A percentile compares a stretch with the other conserved stretches of the same genome.
These are phyloP conservation scores for Penicillium coffeae DNA, from an alignment of 495 filamentous ascomycete genomes.

Conservation along the genomic window DNA sequence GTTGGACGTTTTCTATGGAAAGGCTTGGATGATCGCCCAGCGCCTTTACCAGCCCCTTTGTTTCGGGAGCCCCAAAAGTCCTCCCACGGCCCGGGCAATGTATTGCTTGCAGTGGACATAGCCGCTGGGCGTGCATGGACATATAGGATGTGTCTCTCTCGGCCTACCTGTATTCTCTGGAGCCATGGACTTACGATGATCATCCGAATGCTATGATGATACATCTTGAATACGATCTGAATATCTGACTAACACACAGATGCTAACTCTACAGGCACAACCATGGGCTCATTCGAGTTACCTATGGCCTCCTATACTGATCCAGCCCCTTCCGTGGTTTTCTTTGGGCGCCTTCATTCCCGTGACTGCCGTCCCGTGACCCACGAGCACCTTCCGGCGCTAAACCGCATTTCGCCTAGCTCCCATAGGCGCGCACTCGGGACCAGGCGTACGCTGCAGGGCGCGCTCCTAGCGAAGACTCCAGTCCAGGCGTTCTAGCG, in stretches of 20 bases:
- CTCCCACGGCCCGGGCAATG: no score
- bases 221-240: neutral
- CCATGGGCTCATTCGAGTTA: no score
- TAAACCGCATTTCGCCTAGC: slow-evolving; percentile 14
- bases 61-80: no score
- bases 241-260: neutral
- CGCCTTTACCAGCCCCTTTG: no score
- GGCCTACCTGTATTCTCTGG: no score
- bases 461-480: neutral
- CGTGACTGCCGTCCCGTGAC: slow-evolving; percentile 23
- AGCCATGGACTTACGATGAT: neutral
- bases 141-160: neutral
- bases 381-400: slow-evolving; percentile 12
- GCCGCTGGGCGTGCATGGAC: neutral
- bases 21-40: no score
- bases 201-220: neutral
- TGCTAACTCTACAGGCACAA: no score
- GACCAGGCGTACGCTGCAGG: neutral
- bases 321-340: slow-evolving; percentile 1
- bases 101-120: no score
- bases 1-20: no score
- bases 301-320: slow-evolving; percentile 4
- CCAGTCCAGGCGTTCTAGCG: neutral
- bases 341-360: slow-evolving; percentile 7
- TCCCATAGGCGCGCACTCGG: neutral